Evolutionary conservation across 495 filamentous ascomycete genomes (phyloP), one percentile per base, ranked within the genome.

Genomic region (Neurospora sp.): DNA sequence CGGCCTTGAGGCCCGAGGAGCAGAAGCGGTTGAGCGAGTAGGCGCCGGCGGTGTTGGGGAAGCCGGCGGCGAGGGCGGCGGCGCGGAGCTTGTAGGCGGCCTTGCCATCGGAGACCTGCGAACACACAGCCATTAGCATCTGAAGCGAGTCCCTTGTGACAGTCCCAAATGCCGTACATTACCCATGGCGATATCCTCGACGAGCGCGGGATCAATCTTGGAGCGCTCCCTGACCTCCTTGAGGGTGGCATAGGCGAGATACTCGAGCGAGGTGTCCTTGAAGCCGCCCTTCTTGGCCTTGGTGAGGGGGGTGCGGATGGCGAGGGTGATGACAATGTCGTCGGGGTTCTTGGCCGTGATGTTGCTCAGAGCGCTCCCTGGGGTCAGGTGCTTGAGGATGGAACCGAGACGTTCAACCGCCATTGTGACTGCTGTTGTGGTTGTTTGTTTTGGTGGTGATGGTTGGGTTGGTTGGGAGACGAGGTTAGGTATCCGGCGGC

Each of bases 321-420:
- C 91, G 66, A 92, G 86, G 18, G 93, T 96, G 76, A 99, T 96
- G 74, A 99, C 96, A 20, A 98, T 87, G 87, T 99, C 96, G 82
- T 99, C 96, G 73, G 94, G 89, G 81, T 95, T 96, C 86, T 98
- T 95, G 73, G 92, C 90, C 27, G 93, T 96, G 82, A 94, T 98
- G 77, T 69, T 70, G 61, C 53, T 85, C 69, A 98, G 76, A 73
- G 90, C 88, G 73, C 85, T 90, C 72, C 84, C 85, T 20, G 92
- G 92, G 72, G 91, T 90, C 76, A 98, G 85, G 79, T 98, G 95
- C 84, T 89, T 94, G 78, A 97, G 86, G 75, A 98, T 92, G 41
- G 91, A 95, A 77, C 84, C 91, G 48, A 98, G 89, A 81, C 94
- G 88, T 84, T 97, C 92, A 66, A 89, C 87, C 69, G 94, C 92